phyloP scores from a whole-genome alignment of 2,329 filamentous ascomycete genomes.

The Colletotrichum somersetense region DNA sequence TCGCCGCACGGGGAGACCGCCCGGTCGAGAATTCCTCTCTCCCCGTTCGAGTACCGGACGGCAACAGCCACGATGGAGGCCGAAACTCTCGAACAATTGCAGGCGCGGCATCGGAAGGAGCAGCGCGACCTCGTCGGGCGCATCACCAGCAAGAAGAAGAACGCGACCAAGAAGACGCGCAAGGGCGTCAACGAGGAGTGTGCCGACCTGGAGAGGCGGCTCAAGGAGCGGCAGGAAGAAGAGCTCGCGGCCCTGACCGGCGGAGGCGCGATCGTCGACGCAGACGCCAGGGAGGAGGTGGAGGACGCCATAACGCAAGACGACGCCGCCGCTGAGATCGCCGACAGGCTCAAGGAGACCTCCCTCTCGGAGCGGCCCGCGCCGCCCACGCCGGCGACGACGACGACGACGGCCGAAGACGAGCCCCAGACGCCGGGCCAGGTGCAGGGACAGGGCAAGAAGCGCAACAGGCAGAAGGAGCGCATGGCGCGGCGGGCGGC shows the following conservation, averaged over 20 bases:
- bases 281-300: constrained; percentile 20
- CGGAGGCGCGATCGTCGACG: constrained; percentile 31
- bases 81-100: constrained; percentile 79
- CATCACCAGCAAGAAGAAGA: constrained; percentile 96
- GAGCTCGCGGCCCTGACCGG: constrained; percentile 65
- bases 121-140: constrained; percentile 86
- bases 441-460: constrained; percentile 63
- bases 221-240: constrained; percentile 75
- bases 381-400: constrained; percentile 24
- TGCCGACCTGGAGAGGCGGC: constrained; percentile 74
- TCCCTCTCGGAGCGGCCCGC: constrained; percentile 9
- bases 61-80: constrained; percentile 46
- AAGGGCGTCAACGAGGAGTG: constrained; percentile 84
- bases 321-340: constrained; percentile 44
- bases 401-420: constrained; percentile 13
- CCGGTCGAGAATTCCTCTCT: background rate
- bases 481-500: constrained; percentile 89
- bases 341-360: constrained; percentile 35
- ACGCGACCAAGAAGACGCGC: constrained; percentile 87
- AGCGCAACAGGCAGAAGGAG: constrained; percentile 92
- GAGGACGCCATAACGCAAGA: constrained; percentile 44
- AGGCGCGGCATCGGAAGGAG: constrained; percentile 87
- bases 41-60: no score
- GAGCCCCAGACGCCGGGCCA: constrained; percentile 40
- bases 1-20: background rate